Conservation (phyloP, 176 grass and related monocot species). For the Oryza australiensis region DNA sequence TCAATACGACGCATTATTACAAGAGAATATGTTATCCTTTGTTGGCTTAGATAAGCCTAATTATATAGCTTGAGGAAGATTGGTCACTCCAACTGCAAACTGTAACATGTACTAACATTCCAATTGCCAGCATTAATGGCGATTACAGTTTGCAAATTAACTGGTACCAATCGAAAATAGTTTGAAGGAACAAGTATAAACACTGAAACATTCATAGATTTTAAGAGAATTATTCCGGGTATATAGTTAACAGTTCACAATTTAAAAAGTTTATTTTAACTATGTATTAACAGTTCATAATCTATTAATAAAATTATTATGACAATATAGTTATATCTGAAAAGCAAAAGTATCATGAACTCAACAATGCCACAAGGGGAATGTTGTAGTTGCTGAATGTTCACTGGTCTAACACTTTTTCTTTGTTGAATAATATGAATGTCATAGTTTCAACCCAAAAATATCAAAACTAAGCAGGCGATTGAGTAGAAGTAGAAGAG, state of each 20-base stretch:
- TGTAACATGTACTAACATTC: background rate
- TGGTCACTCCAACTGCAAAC: background rate
- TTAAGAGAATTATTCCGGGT: background rate
- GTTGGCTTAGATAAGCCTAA: background rate
- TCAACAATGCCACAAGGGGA: background rate
- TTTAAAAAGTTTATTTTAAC: background rate
- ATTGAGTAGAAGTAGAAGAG: no score
- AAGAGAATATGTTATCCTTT: background rate
- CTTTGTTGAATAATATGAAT: no score
- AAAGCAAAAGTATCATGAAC: background rate
- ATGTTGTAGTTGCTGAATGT: no score
- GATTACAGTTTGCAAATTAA: background rate
- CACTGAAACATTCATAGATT: background rate
- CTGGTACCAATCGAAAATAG: background rate
- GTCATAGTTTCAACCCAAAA: no score
- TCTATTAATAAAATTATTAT: background rate
- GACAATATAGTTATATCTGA: background rate
- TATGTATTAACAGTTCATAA: background rate
- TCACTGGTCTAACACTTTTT: background rate
- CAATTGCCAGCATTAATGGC: background rate
- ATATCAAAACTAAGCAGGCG: no score
- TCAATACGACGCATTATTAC: constrained; percentile 7
- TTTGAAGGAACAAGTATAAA: background rate
- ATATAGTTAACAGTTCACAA: background rate
- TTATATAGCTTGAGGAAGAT: background rate